Evolutionary conservation across 352 stramenopile genomes (phyloP).

Genomic region (Phytopythium cucurbitacearum): DNA sequence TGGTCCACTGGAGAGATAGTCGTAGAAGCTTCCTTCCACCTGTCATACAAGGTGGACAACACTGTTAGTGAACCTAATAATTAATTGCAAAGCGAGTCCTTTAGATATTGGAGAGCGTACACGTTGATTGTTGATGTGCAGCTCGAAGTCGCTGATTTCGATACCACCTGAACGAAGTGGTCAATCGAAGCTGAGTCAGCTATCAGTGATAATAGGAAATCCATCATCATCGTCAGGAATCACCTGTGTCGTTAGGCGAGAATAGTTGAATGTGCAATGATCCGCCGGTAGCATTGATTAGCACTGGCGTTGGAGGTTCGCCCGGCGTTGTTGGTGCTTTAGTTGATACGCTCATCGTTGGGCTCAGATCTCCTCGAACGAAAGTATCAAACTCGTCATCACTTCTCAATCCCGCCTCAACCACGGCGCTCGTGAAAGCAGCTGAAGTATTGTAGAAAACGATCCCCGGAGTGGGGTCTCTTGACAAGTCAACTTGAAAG

Average conservation of each 20-base stretch:
- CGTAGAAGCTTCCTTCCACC: conserved; percentile 25
- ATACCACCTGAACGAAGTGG: conserved; percentile 19
- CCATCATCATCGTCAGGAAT: neutral
- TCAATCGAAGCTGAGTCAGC: neutral
- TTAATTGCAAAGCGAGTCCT: neutral
- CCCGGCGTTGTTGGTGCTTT: conserved; percentile 22
- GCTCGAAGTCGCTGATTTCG: conserved; percentile 23
- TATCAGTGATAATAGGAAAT: neutral
- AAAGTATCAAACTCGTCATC: conserved; percentile 12
- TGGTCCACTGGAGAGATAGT: conserved; percentile 10
- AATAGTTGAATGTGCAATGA: conserved; percentile 34
- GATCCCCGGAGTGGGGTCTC: too few relatives aligned
- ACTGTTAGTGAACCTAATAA: neutral
- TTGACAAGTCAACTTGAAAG: conserved; percentile 33
- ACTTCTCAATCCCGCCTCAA: conserved; percentile 2
- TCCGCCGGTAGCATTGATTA: conserved; percentile 35
- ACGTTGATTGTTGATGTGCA: conserved; percentile 27
- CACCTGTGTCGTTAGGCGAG: conserved; percentile 53
- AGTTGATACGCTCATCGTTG: conserved; percentile 30
- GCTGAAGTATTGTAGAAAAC: too few relatives aligned
- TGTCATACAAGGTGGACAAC: conserved; percentile 3
- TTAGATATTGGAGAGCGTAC: conserved; percentile 8
- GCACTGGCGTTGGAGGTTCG: conserved; percentile 8
- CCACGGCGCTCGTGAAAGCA: too few relatives aligned
- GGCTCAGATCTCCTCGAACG: conserved; percentile 21